These are phyloP conservation scores for Ascochyta rabiei DNA, from an alignment of 2,329 filamentous ascomycete species.

Conservation along the genomic window DNA sequence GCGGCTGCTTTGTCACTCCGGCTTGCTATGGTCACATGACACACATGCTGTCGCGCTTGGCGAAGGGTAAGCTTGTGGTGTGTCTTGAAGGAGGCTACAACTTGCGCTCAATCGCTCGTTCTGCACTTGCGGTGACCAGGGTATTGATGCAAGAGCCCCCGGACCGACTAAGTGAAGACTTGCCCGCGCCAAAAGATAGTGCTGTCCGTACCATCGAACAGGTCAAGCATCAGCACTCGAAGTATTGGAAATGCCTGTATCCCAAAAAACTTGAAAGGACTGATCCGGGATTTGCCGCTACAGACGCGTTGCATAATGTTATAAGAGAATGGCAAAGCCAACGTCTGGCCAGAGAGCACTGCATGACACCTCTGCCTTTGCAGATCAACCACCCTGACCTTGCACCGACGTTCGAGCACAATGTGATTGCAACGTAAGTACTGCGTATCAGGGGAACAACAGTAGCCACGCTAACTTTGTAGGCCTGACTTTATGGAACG, in stretches of 20 bases:
- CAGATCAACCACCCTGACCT: slow-evolving; percentile 77
- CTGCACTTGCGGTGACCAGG: slow-evolving; percentile 85
- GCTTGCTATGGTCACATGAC: slow-evolving; percentile 98
- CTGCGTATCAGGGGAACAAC: background rate
- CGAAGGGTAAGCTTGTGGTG: slow-evolving; percentile 85
- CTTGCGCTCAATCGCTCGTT: slow-evolving; percentile 87
- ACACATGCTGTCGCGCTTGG: slow-evolving; percentile 96
- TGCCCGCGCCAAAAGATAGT: slow-evolving; percentile 53
- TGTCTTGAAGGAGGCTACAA: slow-evolving; percentile 98
- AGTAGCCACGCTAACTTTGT: slow-evolving; percentile 7
- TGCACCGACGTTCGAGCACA: slow-evolving; percentile 80
- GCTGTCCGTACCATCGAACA: slow-evolving; percentile 63
- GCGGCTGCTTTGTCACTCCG: slow-evolving; percentile 90
- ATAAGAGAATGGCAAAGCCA: slow-evolving; percentile 78
- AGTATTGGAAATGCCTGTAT: slow-evolving; percentile 87
- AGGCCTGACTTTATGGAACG: slow-evolving; percentile 69
- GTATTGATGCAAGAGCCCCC: slow-evolving; percentile 97
- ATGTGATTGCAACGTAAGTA: slow-evolving; percentile 76
- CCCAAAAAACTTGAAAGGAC: slow-evolving; percentile 59
- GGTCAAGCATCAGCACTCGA: slow-evolving; percentile 64
- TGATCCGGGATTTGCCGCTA: slow-evolving; percentile 36
- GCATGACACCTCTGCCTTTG: slow-evolving; percentile 80
- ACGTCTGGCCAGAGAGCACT: slow-evolving; percentile 71
- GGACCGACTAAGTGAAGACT: slow-evolving; percentile 58
- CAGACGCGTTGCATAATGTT: slow-evolving; percentile 75